A percentile compares a stretch with the other conserved stretches of the same genome.
Evolutionary conservation across 108 stramenopile species (phyloP).

Genomic region (Conticribra guillardii): DNA sequence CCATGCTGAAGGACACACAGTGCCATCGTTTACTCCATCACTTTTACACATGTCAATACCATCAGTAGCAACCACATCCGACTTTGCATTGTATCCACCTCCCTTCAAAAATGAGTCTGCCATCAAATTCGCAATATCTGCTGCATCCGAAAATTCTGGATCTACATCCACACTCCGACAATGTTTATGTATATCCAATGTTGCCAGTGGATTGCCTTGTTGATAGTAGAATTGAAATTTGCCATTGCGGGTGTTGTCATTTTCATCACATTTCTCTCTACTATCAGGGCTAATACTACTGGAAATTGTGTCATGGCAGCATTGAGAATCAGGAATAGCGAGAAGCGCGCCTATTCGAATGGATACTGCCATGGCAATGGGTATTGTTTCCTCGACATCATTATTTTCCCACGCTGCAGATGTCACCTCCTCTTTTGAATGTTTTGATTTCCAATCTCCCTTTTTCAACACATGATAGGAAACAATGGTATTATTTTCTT

Average conservation of each 20-base stretch:
- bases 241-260: neutral
- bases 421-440: no score
- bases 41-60: no score
- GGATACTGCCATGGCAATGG: neutral
- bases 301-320: no score
- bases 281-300: no score
- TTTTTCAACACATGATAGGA: no score
- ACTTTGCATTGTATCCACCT: neutral
- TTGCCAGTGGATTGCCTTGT: neutral
- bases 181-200: neutral
- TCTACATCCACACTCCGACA: neutral
- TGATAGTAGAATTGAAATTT: neutral
- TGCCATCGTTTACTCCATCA: no score
- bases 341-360: neutral
- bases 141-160: neutral
- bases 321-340: no score
- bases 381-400: neutral
- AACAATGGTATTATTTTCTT: no score
- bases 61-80: no score
- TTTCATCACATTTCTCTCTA: no score
- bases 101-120: neutral
- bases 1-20: neutral
- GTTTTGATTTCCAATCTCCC: no score
- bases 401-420: neutral
- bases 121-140: neutral